Conservation (phyloP, 331 rosid species). For the Quercus tomentella region DNA sequence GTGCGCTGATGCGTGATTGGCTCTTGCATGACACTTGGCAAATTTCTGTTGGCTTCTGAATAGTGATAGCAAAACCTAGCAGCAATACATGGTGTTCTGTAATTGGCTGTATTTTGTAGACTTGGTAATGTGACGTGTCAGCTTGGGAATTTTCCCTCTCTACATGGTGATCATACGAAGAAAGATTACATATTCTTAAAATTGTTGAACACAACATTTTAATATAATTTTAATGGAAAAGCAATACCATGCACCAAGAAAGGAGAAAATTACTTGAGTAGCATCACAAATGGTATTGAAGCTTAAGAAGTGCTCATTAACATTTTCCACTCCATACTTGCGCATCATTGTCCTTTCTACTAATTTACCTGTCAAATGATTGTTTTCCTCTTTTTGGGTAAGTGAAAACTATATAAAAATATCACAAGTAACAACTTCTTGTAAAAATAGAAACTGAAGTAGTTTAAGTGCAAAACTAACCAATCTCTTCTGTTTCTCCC, state of each 20-base stretch:
- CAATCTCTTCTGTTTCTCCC: constrained; percentile 98
- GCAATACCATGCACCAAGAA: constrained; percentile 1
- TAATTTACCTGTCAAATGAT: constrained; percentile 62
- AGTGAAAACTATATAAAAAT: neutral
- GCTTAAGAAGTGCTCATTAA: constrained; percentile 79
- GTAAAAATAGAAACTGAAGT: neutral
- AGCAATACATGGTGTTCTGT: too few species aligned
- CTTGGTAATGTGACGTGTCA: too few species aligned
- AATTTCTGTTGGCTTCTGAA: too few species aligned
- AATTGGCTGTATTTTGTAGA: too few species aligned
- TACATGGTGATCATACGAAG: neutral
- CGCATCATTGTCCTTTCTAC: constrained; percentile 84
- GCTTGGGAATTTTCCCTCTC: too few species aligned
- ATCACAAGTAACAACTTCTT: too few species aligned
- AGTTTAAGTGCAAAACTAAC: constrained; percentile 36
- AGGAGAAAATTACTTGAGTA: constrained; percentile 63
- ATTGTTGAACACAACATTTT: too few species aligned
- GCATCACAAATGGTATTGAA: constrained; percentile 99
- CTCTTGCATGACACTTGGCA: too few species aligned
- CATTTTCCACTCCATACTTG: constrained; percentile 75
- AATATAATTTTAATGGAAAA: neutral
- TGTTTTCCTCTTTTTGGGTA: neutral
- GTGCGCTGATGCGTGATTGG: too few species aligned
- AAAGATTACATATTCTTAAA: neutral
- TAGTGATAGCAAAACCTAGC: too few species aligned